A percentile compares a stretch with the other conserved stretches of the same genome.
These are phyloP conservation scores for Xylaria nigripes DNA, from an alignment of 495 filamentous ascomycete genomes.

Conservation along the genomic window DNA sequence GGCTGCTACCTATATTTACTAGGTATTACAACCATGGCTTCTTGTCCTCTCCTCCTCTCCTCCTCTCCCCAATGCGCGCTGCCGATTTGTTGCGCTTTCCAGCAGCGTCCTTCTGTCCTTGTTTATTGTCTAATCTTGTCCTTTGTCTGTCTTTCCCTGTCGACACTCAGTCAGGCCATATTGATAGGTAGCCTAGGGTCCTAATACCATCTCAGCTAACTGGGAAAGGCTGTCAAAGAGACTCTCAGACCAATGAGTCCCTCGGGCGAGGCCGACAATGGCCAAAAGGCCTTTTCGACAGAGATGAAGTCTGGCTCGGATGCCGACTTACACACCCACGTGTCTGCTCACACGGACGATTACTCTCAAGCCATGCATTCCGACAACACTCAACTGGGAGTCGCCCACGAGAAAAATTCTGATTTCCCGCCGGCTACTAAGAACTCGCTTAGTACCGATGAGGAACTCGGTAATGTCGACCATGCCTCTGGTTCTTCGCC, in stretches of 20 bases:
- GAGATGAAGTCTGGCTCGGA: constrained; percentile 24
- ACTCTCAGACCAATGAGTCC: constrained; percentile 11
- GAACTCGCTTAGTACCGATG: constrained; percentile 28
- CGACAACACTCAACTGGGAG: constrained; percentile 22
- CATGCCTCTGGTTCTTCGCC: constrained; percentile 8
- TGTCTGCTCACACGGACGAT: constrained; percentile 34
- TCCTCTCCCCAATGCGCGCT: background rate
- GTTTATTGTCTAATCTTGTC: background rate
- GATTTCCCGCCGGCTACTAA: constrained; percentile 26
- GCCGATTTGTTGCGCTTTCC: background rate
- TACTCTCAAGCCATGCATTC: constrained; percentile 41
- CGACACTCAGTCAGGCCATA: background rate
- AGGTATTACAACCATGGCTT: constrained; percentile 4
- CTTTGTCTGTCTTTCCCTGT: background rate
- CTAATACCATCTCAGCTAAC: background rate
- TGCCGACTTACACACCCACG: constrained; percentile 36
- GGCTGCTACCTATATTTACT: background rate
- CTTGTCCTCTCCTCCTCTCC: background rate
- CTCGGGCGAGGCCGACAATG: constrained; percentile 14
- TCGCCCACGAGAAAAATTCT: constrained; percentile 25
- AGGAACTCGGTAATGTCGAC: constrained; percentile 30
- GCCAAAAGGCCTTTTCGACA: constrained; percentile 8
- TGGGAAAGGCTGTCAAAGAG: background rate
- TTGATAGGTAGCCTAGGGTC: background rate
- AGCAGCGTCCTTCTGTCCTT: background rate